phyloP scores from a whole-genome alignment of 2,329 filamentous ascomycete species.

The Ilyonectria sp. region DNA sequence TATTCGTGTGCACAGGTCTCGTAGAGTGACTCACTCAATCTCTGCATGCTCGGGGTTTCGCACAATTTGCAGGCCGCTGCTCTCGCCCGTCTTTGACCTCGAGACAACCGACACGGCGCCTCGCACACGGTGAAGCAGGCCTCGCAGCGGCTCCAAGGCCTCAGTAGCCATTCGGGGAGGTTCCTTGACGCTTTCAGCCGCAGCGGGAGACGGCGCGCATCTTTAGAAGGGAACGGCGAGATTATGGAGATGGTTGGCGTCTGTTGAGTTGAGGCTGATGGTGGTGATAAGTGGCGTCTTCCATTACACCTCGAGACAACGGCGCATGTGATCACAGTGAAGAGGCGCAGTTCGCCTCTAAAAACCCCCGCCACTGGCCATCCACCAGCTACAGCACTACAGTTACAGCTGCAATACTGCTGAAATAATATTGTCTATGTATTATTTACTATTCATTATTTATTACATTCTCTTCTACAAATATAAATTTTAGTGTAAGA shows the following conservation, averaged over 20 bases:
- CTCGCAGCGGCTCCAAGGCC: conserved; percentile 17
- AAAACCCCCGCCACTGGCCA: too few species aligned
- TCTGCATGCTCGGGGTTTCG: conserved; percentile 22
- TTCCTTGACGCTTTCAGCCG: neutral
- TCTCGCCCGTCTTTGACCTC: conserved; percentile 16
- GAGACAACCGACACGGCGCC: conserved; percentile 17
- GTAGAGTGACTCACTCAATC: conserved; percentile 20
- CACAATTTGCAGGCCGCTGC: conserved; percentile 24
- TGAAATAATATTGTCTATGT: too few species aligned
- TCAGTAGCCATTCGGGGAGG: conserved; percentile 23
- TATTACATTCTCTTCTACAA: too few species aligned
- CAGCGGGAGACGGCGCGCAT: neutral
- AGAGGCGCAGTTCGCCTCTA: neutral
- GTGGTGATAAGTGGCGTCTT: neutral
- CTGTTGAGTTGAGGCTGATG: neutral
- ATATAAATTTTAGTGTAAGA: too few species aligned
- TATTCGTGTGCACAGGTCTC: neutral
- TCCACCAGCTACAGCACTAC: too few species aligned
- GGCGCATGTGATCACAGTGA: neutral
- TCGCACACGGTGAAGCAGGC: conserved; percentile 25
- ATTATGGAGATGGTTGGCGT: neutral
- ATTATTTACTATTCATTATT: too few species aligned
- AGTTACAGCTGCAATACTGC: too few species aligned
- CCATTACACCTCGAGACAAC: neutral
- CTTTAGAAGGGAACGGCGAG: neutral